phyloP scores from a whole-genome alignment of 495 filamentous ascomycete genomes.

The Podospora pseudopauciseta region DNA sequence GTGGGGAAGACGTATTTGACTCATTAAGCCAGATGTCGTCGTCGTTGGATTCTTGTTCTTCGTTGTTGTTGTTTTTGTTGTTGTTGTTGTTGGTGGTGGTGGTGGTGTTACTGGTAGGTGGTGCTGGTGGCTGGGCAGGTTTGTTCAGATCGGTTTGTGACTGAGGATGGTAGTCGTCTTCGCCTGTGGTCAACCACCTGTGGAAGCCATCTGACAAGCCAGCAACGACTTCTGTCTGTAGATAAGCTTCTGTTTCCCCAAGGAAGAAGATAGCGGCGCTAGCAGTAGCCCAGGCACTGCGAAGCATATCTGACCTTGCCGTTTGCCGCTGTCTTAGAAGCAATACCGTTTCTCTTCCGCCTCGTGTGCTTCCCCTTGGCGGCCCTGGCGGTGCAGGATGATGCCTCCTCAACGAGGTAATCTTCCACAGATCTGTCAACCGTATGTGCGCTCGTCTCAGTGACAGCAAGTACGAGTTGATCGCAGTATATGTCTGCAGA shows the following conservation, averaged over 20 bases:
- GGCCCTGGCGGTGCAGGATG: conserved; percentile 67
- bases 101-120: neutral
- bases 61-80: neutral
- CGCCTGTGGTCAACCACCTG: conserved; percentile 41
- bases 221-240: conserved; percentile 84
- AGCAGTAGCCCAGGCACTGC: conserved; percentile 81
- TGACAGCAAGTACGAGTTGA: conserved; percentile 82
- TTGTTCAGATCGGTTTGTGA: neutral
- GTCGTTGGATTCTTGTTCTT: conserved; percentile 7
- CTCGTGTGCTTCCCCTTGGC: conserved; percentile 56
- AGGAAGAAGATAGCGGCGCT: conserved; percentile 83
- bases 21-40: conserved; percentile 28
- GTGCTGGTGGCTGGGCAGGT: neutral
- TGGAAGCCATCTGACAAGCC: conserved; percentile 70
- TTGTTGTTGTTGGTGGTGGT: too few species aligned
- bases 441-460: conserved; percentile 78
- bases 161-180: conserved; percentile 18
- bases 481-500: conserved; percentile 70
- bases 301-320: conserved; percentile 57
- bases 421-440: conserved; percentile 80
- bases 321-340: conserved; percentile 58
- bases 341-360: conserved; percentile 52
- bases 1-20: conserved; percentile 3
- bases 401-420: conserved; percentile 68
- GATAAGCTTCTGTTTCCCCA: conserved; percentile 76